Base-by-base conservation (phyloP, 106 monocot genomes). In the Posidonia australis region DNA sequence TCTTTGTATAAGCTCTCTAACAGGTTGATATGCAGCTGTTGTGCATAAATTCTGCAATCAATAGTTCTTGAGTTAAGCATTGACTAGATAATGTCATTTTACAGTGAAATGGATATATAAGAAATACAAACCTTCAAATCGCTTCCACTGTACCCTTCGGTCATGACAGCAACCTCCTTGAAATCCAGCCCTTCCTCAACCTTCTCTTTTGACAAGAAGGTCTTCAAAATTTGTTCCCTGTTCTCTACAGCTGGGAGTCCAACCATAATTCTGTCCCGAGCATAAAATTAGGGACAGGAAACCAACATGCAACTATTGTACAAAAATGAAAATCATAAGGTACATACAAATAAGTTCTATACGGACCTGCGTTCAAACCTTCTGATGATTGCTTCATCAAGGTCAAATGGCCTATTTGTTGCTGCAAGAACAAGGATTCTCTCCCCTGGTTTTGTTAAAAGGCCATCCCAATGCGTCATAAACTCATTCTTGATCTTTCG, bases 401-500 rank as follows among this genome's bases (percentile, higher is more conserved):
- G 87, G 60, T 92, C 92, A 78, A 92, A 92, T 41, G 92, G 92
- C 36, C 92, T 72, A 44, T 92, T 92, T 13, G 92, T 92, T 18
- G 92, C 92, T 10, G 79, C 92, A 64, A 92, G 92, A 71, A 92
- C 87, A 54, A 92, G 92, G 23, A 92, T 92, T 64, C 82, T 77
- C 51, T 87, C 83, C 19, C 77, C 81, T 13, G 86, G 76, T 58
- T 87, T 82, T 20, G 87, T 70, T 46, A 87, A 55, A 18, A 92
- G 81, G 26, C 92, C 92, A 73, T 92, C 92, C 92, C 92, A 92
- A 44, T 87, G 87, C 12, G 83, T 68, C 92, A 92, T 92, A 63
- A 92, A 92, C 74, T 92, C 92, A 65, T 92, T 92, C 53, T 87
- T 87, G 12, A 87, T 92, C 64, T 87, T 92, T 58, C 92, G 64